Percentiles rank a stretch among this genome's conserved stretches.
Evolutionary conservation across 345 rosid species (phyloP).

Genomic region (Toxicodendron radicans): DNA sequence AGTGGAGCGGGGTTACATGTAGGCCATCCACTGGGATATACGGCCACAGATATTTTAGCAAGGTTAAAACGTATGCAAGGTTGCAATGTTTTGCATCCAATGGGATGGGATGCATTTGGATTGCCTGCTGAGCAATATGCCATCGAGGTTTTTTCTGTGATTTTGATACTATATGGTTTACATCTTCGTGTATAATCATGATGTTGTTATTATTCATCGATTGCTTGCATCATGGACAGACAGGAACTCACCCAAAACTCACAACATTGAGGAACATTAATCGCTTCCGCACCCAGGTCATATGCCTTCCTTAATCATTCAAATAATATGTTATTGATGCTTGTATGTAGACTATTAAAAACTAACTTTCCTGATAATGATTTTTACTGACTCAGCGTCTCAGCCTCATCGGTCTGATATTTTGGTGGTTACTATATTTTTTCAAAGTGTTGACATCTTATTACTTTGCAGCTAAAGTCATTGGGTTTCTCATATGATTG

Average conservation of each 20-base stretch:
- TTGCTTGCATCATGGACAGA: conserved; percentile 43
- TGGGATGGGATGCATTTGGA: conserved; percentile 99
- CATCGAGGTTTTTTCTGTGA: conserved; percentile 56
- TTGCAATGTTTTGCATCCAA: conserved; percentile 89
- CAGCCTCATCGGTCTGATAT: neutral
- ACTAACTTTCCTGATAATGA: neutral
- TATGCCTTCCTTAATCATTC: conserved; percentile 13
- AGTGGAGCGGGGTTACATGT: conserved; percentile 99
- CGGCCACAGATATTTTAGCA: conserved; percentile 91
- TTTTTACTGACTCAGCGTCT: neutral
- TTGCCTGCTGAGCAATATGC: conserved; percentile 98
- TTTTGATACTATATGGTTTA: neutral
- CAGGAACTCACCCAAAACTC: conserved; percentile 91
- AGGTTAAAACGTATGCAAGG: conserved; percentile 92
- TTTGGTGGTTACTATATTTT: neutral
- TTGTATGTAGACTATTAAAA: neutral
- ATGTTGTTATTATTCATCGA: conserved; percentile 1
- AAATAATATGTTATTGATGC: neutral
- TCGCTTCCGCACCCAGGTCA: conserved; percentile 80
- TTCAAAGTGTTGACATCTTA: conserved; percentile 17
- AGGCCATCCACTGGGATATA: conserved; percentile 94
- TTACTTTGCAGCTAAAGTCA: conserved; percentile 73
- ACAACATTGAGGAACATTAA: conserved; percentile 85
- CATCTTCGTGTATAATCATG: conserved; percentile 7
- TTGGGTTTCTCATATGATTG: conserved; percentile 94